phyloP scores from a whole-genome alignment of 169 alveolate genomes.

The Cytauxzoon felis region DNA sequence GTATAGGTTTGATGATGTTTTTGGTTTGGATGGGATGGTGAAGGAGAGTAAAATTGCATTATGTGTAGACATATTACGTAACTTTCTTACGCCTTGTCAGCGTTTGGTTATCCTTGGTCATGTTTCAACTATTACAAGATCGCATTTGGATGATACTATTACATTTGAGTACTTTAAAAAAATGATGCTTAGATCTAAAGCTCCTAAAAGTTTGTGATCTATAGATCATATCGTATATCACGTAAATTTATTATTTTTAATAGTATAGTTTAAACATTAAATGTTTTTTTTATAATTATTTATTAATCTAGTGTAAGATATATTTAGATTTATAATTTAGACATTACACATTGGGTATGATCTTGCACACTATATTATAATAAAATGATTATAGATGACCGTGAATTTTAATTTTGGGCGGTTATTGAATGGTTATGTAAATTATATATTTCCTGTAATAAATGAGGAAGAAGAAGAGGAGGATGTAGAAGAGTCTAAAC shows the following conservation, averaged over 20 bases:
- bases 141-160: conserved; percentile 30
- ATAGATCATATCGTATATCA: too few relatives aligned
- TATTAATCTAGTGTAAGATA: neutral
- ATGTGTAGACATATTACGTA: conserved; percentile 38
- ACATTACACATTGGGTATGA: neutral
- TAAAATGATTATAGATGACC: conserved; percentile 17
- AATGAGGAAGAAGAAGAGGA: conserved; percentile 4
- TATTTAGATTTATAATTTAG: neutral
- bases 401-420: conserved; percentile 50
- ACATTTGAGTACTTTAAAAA: conserved; percentile 23
- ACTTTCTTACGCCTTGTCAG: conserved; percentile 49
- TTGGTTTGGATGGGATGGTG: conserved; percentile 9
- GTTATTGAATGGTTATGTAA: conserved; percentile 38
- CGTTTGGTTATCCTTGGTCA: conserved; percentile 52
- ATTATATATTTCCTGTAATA: conserved; percentile 20
- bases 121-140: conserved; percentile 36
- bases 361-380: neutral
- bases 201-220: neutral
- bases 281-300: neutral
- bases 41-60: conserved; percentile 8
- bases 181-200: conserved; percentile 9
- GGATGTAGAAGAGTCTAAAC: neutral
- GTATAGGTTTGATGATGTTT: conserved; percentile 46
- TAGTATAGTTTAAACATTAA: neutral
- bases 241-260: too few relatives aligned